Evolutionary conservation across 768 basidiomycete species (phyloP).

Genomic region (Trametes maxima): DNA sequence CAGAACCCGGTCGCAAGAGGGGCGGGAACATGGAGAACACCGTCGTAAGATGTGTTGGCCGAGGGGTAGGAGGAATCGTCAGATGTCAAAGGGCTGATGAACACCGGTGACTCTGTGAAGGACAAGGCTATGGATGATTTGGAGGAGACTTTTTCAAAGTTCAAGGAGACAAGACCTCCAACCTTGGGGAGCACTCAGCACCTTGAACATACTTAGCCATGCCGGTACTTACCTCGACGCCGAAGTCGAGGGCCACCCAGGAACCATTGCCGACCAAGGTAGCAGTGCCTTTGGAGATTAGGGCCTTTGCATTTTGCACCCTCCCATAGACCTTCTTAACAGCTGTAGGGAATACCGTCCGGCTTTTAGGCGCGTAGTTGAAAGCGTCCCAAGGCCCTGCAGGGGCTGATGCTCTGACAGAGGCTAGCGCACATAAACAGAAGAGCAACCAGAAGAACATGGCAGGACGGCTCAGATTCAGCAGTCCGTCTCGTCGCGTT

Average conservation of each 20-base stretch:
- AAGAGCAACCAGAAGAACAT: constrained; percentile 11
- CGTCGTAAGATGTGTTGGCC: constrained; percentile 48
- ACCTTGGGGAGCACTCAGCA: constrained; percentile 37
- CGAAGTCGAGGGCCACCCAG: constrained; percentile 58
- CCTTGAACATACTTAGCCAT: neutral
- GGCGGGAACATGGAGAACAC: constrained; percentile 42
- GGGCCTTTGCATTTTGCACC: constrained; percentile 36
- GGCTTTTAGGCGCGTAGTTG: constrained; percentile 51
- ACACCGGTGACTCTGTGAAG: constrained; percentile 59
- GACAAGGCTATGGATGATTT: constrained; percentile 48
- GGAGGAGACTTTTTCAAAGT: constrained; percentile 38
- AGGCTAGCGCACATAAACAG: neutral
- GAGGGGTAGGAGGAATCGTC: constrained; percentile 46
- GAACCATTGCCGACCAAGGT: constrained; percentile 44
- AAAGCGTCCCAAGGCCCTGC: constrained; percentile 55
- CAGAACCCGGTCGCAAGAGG: constrained; percentile 45
- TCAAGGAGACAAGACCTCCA: constrained; percentile 55
- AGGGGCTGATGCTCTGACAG: constrained; percentile 38
- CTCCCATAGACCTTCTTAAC: constrained; percentile 42
- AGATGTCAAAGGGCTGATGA: constrained; percentile 53
- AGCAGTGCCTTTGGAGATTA: constrained; percentile 42
- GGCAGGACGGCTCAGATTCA: too few relatives aligned
- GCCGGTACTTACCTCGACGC: constrained; percentile 45
- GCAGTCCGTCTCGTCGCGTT: neutral
- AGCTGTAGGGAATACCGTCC: constrained; percentile 46